Evolutionary conservation across 257 asterid species (phyloP).

Genomic region (Rubia yunnanensis): DNA sequence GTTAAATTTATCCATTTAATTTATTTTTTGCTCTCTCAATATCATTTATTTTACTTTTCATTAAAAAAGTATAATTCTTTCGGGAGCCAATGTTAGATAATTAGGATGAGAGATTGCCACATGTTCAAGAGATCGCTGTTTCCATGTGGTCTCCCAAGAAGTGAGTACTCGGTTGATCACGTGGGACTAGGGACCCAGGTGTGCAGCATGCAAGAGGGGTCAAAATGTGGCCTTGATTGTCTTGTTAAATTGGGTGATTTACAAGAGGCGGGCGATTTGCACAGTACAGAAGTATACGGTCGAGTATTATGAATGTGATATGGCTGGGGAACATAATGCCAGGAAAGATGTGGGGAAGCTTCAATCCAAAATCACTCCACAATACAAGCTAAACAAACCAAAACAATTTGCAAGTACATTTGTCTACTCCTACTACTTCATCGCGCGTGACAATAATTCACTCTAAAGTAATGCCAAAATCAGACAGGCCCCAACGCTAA

Average conservation of each 20-base stretch:
- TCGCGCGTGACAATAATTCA: constrained; percentile 3
- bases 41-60: no score
- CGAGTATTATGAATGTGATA: not conserved
- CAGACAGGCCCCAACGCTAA: constrained; percentile 5
- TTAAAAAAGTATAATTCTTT: no score
- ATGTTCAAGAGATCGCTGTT: not conserved
- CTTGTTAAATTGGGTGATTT: not conserved
- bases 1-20: no score
- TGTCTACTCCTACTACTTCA: not conserved
- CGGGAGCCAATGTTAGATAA: no score
- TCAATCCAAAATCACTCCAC: constrained; percentile 6
- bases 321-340: not conserved
- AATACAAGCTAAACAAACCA: not conserved
- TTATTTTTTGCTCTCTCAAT: no score
- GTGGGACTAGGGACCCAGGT: not conserved
- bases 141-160: no score
- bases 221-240: not conserved
- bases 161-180: not conserved
- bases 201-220: not conserved
- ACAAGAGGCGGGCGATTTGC: not conserved
- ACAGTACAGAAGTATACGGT: constrained; percentile 3
- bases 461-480: not conserved
- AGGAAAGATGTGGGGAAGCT: constrained; percentile 9
- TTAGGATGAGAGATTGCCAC: no score
- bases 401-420: not conserved